Evolutionary conservation across 1,284 basidiomycete species (phyloP).

Genomic region (Pterulicium gracile): DNA sequence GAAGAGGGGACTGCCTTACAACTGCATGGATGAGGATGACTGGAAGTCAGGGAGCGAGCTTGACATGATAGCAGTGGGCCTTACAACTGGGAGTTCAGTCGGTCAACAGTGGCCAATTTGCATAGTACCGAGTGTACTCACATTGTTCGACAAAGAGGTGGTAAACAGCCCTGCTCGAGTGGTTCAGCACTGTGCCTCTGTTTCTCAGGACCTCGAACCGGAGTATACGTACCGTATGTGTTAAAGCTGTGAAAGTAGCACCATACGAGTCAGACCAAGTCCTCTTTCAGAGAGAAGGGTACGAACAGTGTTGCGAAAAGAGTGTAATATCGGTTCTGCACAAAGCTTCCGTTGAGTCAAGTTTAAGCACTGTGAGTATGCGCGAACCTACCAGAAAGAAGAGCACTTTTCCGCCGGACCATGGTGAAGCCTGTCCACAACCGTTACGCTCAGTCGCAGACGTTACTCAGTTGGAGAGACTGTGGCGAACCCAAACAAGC

Average conservation of each 20-base stretch:
- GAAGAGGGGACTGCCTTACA: conserved; percentile 11
- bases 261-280: conserved; percentile 1
- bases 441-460: conserved; percentile 1
- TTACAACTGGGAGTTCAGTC: conserved; percentile 19
- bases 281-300: not conserved
- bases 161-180: conserved; percentile 22
- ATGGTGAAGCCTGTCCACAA: conserved; percentile 29
- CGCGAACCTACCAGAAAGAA: conserved; percentile 34
- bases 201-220: conserved; percentile 10
- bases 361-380: not conserved
- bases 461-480: conserved; percentile 2
- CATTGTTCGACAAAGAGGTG: conserved; percentile 18
- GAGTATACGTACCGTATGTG: conserved; percentile 30
- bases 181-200: conserved; percentile 15
- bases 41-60: not conserved
- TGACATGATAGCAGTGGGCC: conserved; percentile 9
- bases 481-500: conserved; percentile 36
- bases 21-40: conserved; percentile 6
- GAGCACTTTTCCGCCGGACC: conserved; percentile 38
- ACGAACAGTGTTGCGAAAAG: conserved; percentile 38
- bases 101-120: not conserved
- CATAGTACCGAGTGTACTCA: conserved; percentile 12
- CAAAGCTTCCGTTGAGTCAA: conserved; percentile 1
- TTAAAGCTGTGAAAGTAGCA: conserved; percentile 29
- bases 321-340: conserved; percentile 47